Conservation (phyloP, 2,329 filamentous ascomycete species). For the Rachicladosporium sp. region DNA sequence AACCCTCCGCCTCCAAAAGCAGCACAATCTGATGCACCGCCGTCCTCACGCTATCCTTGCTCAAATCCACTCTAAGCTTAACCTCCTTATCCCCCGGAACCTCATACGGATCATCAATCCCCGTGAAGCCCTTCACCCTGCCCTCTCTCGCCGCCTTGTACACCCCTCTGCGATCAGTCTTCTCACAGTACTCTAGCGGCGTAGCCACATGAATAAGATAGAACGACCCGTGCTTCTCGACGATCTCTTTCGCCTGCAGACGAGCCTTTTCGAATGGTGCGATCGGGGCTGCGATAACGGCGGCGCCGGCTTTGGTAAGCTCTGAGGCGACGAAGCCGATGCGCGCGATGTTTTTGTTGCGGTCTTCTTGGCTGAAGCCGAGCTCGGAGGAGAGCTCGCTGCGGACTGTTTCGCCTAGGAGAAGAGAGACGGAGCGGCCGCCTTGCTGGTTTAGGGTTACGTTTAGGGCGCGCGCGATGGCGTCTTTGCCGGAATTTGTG, state of each 20-base stretch:
- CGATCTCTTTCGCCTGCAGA: conserved; percentile 64
- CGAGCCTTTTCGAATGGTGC: conserved; percentile 78
- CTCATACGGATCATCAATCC: conserved; percentile 96
- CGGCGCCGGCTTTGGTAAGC: conserved; percentile 81
- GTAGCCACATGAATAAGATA: conserved; percentile 94
- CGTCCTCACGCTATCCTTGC: conserved; percentile 78
- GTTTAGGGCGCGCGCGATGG: conserved; percentile 87
- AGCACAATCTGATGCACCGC: conserved; percentile 96
- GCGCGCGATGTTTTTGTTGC: conserved; percentile 86
- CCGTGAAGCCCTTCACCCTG: conserved; percentile 96
- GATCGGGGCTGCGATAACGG: conserved; percentile 92
- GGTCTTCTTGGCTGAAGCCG: conserved; percentile 86
- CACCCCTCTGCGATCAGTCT: conserved; percentile 85
- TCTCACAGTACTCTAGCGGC: conserved; percentile 81
- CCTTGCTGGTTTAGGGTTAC: conserved; percentile 97
- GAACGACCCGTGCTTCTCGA: conserved; percentile 83
- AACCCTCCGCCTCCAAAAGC: conserved; percentile 75
- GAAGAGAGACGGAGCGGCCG: conserved; percentile 82
- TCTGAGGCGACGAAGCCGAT: conserved; percentile 95
- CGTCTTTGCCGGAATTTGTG: conserved; percentile 93
- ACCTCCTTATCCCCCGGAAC: conserved; percentile 66
- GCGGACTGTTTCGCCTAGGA: conserved; percentile 91
- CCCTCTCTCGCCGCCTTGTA: conserved; percentile 74
- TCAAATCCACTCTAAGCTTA: conserved; percentile 71
- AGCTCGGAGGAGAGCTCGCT: conserved; percentile 87